Percentiles rank a stretch among this genome's conserved stretches.
Conservation (phyloP, 208 protist genomes). For the Phytomonas serpens region DNA sequence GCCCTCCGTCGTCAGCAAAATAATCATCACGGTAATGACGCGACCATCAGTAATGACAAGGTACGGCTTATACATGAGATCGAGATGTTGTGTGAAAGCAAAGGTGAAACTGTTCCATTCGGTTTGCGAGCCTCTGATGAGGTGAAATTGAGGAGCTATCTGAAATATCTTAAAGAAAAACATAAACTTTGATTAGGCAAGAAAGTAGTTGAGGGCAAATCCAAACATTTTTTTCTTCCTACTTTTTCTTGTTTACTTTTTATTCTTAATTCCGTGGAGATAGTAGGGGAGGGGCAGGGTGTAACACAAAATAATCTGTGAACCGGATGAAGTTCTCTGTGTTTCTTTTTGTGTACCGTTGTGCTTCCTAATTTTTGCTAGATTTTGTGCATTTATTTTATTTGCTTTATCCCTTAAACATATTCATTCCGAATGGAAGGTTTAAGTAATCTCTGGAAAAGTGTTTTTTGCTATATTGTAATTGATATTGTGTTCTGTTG, state of each 20-base stretch:
- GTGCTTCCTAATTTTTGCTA: not conserved
- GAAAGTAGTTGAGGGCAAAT: not conserved
- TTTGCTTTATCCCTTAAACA: not conserved
- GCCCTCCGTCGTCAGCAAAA: constrained; percentile 60
- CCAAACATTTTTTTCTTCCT: constrained; percentile 1
- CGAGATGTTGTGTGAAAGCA: constrained; percentile 26
- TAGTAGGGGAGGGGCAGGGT: not conserved
- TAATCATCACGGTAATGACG: constrained; percentile 14
- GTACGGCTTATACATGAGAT: constrained; percentile 49
- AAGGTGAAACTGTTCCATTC: constrained; percentile 54
- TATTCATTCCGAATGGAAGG: not conserved
- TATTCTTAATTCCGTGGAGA: constrained; percentile 5
- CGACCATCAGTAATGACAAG: constrained; percentile 39
- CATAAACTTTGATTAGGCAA: constrained; percentile 16
- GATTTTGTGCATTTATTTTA: not conserved
- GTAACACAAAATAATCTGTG: not conserved
- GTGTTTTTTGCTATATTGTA: not conserved
- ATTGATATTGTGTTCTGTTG: not conserved
- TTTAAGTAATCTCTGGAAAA: not conserved
- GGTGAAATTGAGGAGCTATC: constrained; percentile 47
- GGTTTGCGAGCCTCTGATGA: constrained; percentile 61
- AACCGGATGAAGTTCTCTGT: not conserved
- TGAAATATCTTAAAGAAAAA: constrained; percentile 58
- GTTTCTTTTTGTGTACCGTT: not conserved
- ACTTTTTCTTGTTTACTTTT: constrained; percentile 13